phyloP scores from a whole-genome alignment of 1,284 basidiomycete genomes.

The Irpex sp. region DNA sequence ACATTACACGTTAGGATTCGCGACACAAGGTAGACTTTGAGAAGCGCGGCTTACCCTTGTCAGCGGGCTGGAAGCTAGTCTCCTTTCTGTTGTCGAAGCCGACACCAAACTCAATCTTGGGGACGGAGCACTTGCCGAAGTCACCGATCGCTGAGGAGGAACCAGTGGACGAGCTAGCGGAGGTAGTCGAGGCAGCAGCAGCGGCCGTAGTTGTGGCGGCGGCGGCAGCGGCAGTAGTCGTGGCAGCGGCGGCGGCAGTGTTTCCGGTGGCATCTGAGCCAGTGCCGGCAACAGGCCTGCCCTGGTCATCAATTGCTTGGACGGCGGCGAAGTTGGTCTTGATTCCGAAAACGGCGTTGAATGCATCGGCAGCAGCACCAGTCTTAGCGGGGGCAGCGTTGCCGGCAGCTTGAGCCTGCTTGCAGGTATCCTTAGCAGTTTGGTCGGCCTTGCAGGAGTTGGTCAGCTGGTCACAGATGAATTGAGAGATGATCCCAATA shows the following conservation, averaged over 20 bases:
- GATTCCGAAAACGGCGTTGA: slow-evolving; percentile 32
- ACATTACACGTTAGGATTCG: not conserved
- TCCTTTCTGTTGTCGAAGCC: slow-evolving; percentile 58
- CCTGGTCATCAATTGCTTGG: slow-evolving; percentile 23
- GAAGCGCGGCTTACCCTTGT: slow-evolving; percentile 30
- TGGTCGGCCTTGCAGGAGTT: slow-evolving; percentile 50
- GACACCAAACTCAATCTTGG: slow-evolving; percentile 54
- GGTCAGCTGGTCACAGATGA: slow-evolving; percentile 51
- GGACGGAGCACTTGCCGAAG: slow-evolving; percentile 52
- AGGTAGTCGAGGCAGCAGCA: not conserved
- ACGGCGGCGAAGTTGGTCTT: slow-evolving; percentile 26
- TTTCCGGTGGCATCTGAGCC: slow-evolving; percentile 21
- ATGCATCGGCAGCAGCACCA: slow-evolving; percentile 51
- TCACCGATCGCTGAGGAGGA: slow-evolving; percentile 32
- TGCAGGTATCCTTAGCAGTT: slow-evolving; percentile 47
- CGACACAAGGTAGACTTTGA: not conserved
- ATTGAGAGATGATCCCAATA: slow-evolving; percentile 50
- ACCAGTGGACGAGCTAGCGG: slow-evolving; percentile 12
- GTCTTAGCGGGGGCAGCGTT: slow-evolving; percentile 36
- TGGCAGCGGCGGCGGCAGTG: slow-evolving; percentile 18
- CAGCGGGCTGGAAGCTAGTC: slow-evolving; percentile 47
- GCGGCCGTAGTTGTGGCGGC: slow-evolving; percentile 3
- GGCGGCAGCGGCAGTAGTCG: slow-evolving; percentile 16
- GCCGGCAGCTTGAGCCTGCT: slow-evolving; percentile 39
- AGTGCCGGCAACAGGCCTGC: slow-evolving; percentile 17